Evolutionary conservation across 2,329 filamentous ascomycete species (phyloP).

Genomic region (Zopfia rhizophila): DNA sequence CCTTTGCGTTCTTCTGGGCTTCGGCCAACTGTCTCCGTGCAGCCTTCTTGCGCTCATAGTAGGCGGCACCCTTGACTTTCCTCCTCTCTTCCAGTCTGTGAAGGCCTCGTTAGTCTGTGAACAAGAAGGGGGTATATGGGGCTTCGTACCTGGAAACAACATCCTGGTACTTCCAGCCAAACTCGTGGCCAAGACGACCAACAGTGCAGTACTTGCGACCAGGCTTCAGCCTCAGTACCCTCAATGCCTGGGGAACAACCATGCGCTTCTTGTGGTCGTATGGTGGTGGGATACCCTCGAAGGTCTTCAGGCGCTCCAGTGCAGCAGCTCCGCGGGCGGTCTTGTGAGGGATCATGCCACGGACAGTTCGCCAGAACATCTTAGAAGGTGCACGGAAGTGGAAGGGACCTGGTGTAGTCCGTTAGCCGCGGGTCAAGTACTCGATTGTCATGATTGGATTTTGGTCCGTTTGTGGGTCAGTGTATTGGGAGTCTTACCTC

Average conservation of each 20-base stretch:
- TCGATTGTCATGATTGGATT: not conserved
- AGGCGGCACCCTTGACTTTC: slow-evolving; percentile 99
- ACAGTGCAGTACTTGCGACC: slow-evolving; percentile 99
- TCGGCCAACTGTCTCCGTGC: slow-evolving; percentile 89
- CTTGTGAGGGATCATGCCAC: slow-evolving; percentile 99
- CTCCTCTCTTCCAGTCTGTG: slow-evolving; percentile 96
- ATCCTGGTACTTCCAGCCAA: slow-evolving; percentile 99
- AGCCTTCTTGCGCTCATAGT: slow-evolving; percentile 99
- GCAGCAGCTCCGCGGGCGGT: slow-evolving; percentile 96
- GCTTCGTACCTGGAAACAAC: slow-evolving; percentile 91
- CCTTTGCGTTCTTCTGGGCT: slow-evolving; percentile 90
- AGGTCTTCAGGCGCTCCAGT: slow-evolving; percentile 98
- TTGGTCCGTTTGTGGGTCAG: slow-evolving; percentile 15
- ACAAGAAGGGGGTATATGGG: no score
- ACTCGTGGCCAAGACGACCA: slow-evolving; percentile 96
- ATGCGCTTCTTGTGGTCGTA: slow-evolving; percentile 99
- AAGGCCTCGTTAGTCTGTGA: slow-evolving; percentile 29
- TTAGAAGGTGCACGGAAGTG: slow-evolving; percentile 99
- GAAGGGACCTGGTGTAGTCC: slow-evolving; percentile 84
- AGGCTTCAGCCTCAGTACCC: slow-evolving; percentile 95
- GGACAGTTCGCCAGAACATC: slow-evolving; percentile 99
- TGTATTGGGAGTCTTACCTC: slow-evolving; percentile 72
- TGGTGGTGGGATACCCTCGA: slow-evolving; percentile 98
- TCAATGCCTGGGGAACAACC: slow-evolving; percentile 97
- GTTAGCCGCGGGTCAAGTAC: slow-evolving; percentile 28